These are phyloP conservation scores for Pythium rishiriense DNA, from an alignment of 352 stramenopile genomes.

Conservation along the genomic window DNA sequence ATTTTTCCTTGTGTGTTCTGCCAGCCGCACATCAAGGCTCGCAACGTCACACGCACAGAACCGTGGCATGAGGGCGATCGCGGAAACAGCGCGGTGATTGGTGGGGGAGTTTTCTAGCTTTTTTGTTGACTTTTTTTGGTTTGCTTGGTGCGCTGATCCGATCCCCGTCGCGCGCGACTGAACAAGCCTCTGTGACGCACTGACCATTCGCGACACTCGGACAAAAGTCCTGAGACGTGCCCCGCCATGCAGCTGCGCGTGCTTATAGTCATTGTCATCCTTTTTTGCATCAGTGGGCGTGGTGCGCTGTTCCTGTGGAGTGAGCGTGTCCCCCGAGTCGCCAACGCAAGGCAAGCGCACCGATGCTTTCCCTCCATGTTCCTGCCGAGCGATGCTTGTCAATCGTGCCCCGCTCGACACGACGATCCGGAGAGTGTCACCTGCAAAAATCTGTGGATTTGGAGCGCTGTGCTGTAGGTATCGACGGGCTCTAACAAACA, in stretches of 20 bases:
- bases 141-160: background rate
- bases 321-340: no score
- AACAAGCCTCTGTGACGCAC: background rate
- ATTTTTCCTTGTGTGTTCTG: background rate
- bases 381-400: no score
- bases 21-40: background rate
- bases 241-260: background rate
- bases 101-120: background rate
- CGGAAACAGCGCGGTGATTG: conserved; percentile 1
- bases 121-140: no score
- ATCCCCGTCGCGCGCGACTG: background rate
- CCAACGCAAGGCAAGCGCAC: no score
- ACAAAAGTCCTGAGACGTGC: background rate
- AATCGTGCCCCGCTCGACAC: background rate
- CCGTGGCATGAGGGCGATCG: background rate
- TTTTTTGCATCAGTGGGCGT: no score
- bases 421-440: background rate
- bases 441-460: background rate
- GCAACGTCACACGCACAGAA: background rate
- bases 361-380: no score
- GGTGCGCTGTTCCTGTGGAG: no score
- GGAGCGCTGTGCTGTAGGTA: background rate
- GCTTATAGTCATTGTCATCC: no score
- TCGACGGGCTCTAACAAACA: background rate
- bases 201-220: background rate